These are phyloP conservation scores for Chrysosporium keratinophilum DNA, from an alignment of 2,329 filamentous ascomycete genomes.

Conservation along the genomic window DNA sequence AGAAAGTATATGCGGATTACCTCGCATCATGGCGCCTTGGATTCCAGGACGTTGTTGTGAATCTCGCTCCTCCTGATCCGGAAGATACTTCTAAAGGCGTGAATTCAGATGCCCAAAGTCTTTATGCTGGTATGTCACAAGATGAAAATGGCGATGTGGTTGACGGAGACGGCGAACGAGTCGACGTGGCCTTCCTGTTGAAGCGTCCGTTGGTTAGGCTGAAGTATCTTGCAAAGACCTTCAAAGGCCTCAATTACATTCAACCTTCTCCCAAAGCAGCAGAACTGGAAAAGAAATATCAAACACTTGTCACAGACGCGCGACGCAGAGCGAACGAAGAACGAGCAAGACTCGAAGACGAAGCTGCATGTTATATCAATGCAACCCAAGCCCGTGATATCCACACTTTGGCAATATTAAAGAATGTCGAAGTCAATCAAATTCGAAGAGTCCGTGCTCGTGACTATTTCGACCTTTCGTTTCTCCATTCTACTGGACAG, in stretches of 20 bases:
- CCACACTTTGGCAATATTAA: conserved; percentile 60
- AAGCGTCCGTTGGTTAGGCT: conserved; percentile 80
- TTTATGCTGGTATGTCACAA: conserved; percentile 46
- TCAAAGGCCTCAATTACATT: conserved; percentile 50
- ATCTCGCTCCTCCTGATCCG: conserved; percentile 66
- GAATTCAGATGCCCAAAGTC: conserved; percentile 38
- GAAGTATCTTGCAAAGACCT: conserved; percentile 75
- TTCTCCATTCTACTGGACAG: conserved; percentile 83
- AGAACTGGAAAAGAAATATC: conserved; percentile 53
- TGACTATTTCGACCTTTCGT: conserved; percentile 76
- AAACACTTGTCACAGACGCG: conserved; percentile 63
- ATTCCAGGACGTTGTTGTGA: conserved; percentile 90
- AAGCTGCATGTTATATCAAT: conserved; percentile 76
- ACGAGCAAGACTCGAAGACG: conserved; percentile 64
- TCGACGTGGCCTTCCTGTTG: conserved; percentile 86
- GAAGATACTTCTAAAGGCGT: conserved; percentile 42
- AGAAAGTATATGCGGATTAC: conserved; percentile 74
- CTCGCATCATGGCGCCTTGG: conserved; percentile 81
- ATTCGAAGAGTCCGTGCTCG: conserved; percentile 74
- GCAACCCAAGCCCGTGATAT: conserved; percentile 69
- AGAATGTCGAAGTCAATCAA: conserved; percentile 62
- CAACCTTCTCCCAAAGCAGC: conserved; percentile 44
- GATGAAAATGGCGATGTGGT: conserved; percentile 52
- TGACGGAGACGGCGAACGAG: conserved; percentile 70
- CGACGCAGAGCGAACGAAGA: conserved; percentile 65